These are phyloP conservation scores for Candida germanica DNA, from an alignment of 805 yeast species.

Conservation along the genomic window DNA sequence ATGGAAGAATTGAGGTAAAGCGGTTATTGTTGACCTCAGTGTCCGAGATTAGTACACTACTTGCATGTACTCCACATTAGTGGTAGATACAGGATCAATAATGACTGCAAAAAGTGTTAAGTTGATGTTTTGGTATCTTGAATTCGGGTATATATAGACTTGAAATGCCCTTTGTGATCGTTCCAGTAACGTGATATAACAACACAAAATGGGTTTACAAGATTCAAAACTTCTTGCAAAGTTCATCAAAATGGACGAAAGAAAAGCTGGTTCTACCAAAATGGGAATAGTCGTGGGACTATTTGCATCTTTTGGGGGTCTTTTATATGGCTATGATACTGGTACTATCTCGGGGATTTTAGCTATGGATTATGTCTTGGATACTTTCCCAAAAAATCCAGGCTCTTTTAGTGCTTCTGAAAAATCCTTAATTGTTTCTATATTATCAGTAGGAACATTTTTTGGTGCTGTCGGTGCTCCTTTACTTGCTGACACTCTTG, in stretches of 20 bases:
- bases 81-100: too few species aligned
- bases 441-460: constrained; percentile 76
- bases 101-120: too few species aligned
- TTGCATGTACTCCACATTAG: too few species aligned
- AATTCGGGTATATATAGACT: too few species aligned
- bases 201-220: constrained; percentile 30
- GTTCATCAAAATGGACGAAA: constrained; percentile 43
- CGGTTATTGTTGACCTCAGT: too few species aligned
- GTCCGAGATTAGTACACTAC: too few species aligned
- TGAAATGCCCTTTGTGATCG: too few species aligned
- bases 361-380: constrained; percentile 67
- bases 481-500: constrained; percentile 55
- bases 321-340: constrained; percentile 84
- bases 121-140: too few species aligned
- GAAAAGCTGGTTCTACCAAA: constrained; percentile 41
- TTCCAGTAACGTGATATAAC: too few species aligned
- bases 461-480: constrained; percentile 78
- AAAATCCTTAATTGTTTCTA: constrained; percentile 69
- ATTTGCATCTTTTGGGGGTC: constrained; percentile 87
- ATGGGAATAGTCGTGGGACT: constrained; percentile 61
- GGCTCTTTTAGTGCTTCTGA: constrained; percentile 53
- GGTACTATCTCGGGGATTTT: constrained; percentile 76
- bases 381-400: constrained; percentile 48
- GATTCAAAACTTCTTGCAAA: constrained; percentile 11
- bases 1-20: too few species aligned